A percentile compares a stretch with the other conserved stretches of the same genome.
These are phyloP conservation scores for Malus fusca DNA, from an alignment of 306 rosid genomes.

Conservation along the genomic window DNA sequence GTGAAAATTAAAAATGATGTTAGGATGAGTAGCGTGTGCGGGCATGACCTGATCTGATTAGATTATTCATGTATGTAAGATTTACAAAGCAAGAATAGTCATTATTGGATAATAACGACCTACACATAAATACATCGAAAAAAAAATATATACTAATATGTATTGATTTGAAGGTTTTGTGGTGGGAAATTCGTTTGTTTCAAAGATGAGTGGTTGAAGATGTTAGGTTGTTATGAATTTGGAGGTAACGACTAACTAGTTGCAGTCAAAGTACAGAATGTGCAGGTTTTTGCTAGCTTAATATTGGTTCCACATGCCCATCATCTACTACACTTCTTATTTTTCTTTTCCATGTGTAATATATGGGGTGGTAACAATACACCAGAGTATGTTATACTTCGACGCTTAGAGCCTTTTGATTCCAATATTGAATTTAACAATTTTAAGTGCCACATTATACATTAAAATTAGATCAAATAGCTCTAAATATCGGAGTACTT, in stretches of 20 bases:
- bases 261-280: background rate
- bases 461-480: background rate
- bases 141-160: background rate
- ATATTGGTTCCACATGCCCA: background rate
- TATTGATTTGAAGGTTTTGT: background rate
- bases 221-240: background rate
- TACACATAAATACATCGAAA: background rate
- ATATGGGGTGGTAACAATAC: background rate
- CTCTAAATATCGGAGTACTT: rapidly evolving
- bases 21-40: background rate
- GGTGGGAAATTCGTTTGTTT: background rate
- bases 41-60: background rate
- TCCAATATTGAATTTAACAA: background rate
- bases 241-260: background rate
- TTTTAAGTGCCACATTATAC: no score
- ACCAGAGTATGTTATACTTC: background rate
- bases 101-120: no score
- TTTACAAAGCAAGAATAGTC: no score
- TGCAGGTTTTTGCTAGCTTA: background rate
- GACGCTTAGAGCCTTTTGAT: no score
- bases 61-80: no score
- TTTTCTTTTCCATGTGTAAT: no score
- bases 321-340: background rate
- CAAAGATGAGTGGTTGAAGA: constrained; percentile 1
- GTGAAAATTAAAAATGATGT: background rate